These are phyloP conservation scores for Aspergillus awamori DNA, from an alignment of 2,329 filamentous ascomycete genomes.

Conservation along the genomic window DNA sequence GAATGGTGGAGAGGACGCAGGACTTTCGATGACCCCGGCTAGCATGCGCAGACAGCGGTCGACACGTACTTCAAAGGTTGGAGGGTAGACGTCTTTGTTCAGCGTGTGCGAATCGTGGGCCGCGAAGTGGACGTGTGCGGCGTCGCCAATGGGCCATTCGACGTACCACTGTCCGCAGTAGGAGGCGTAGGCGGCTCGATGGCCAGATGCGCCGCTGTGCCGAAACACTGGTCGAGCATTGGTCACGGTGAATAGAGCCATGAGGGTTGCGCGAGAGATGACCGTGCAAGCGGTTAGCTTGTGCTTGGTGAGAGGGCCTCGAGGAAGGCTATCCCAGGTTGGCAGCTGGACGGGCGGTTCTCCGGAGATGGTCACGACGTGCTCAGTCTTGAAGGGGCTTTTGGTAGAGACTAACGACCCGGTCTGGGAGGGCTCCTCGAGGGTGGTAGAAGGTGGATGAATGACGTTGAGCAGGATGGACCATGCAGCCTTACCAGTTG, in stretches of 20 bases:
- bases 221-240: slow-evolving; percentile 6
- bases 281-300: slow-evolving; percentile 8
- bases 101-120: slow-evolving; percentile 8
- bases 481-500: background rate
- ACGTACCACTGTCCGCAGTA: slow-evolving; percentile 14
- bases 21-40: slow-evolving; percentile 9
- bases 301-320: slow-evolving; percentile 9
- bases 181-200: slow-evolving; percentile 14
- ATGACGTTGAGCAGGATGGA: background rate
- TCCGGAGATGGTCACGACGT: background rate
- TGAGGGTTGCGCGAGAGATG: slow-evolving; percentile 11
- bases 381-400: background rate
- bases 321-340: background rate
- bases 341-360: background rate
- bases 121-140: slow-evolving; percentile 8
- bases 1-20: background rate
- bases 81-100: slow-evolving; percentile 11
- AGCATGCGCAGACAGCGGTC: slow-evolving; percentile 14
- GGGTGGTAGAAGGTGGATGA: background rate
- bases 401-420: background rate
- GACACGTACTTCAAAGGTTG: slow-evolving; percentile 4
- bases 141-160: slow-evolving; percentile 12
- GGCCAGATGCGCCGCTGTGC: slow-evolving; percentile 10
- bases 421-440: background rate
- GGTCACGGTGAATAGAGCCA: slow-evolving; percentile 11